These are phyloP conservation scores for Turnera subulata DNA, from an alignment of 345 rosid species.

Conservation along the genomic window DNA sequence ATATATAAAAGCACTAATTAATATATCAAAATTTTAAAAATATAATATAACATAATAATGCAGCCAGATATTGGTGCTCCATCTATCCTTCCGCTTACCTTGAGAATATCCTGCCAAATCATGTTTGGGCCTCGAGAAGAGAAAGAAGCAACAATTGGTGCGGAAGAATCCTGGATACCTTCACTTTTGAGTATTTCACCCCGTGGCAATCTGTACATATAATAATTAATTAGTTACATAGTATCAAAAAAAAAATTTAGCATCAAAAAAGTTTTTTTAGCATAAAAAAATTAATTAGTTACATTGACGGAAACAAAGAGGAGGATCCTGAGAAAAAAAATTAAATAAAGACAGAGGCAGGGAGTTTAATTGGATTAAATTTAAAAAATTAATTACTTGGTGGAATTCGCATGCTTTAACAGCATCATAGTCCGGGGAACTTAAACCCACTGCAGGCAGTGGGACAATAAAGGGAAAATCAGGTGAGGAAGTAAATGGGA, in stretches of 20 bases:
- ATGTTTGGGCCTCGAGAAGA: constrained; percentile 17
- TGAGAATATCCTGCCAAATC: background rate
- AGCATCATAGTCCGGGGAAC: background rate
- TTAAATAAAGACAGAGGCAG: background rate
- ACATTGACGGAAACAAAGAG: background rate
- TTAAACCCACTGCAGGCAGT: constrained; percentile 24
- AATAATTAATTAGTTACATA: no score
- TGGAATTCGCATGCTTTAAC: constrained; percentile 26
- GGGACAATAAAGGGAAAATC: constrained; percentile 10
- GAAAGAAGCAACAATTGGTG: constrained; percentile 13
- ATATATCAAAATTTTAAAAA: no score
- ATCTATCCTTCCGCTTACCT: background rate
- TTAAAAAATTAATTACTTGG: constrained; percentile 20
- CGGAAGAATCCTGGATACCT: constrained; percentile 3
- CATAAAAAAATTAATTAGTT: no score
- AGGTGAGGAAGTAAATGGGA: background rate
- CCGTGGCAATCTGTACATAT: constrained; percentile 6
- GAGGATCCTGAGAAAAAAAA: background rate
- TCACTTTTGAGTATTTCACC: constrained; percentile 21
- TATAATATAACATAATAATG: background rate
- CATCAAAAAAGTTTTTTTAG: no score
- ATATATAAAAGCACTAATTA: background rate
- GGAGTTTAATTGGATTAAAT: background rate
- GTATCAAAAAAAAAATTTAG: no score
- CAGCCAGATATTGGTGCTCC: constrained; percentile 40